Evolutionary conservation across 176 grass and related monocot genomes (phyloP).

Genomic region (Zea mays): Zm-B73-REFERENCE-NAM-5.0 NC_050101.1:163299001-163299500

Average conservation of each 20-base stretch:
- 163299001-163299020: neutral
- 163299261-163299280: constrained; percentile 71
- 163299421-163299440: neutral
- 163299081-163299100: constrained; percentile 11
- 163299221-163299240: constrained; percentile 47
- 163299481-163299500: constrained; percentile 14
- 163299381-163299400: constrained; percentile 13
- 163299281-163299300: constrained; percentile 92
- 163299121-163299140: neutral
- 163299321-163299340: constrained; percentile 67
- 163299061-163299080: neutral
- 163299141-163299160: constrained; percentile 8
- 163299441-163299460: neutral
- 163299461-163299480: neutral
- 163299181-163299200: neutral
- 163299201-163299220: neutral
- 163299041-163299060: neutral
- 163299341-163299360: constrained; percentile 27
- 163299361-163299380: constrained; percentile 33
- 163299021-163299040: neutral
- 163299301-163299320: constrained; percentile 73
- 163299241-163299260: constrained; percentile 37
- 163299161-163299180: constrained; percentile 1
- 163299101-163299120: neutral
- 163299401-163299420: constrained; percentile 1